A percentile compares a stretch with the other conserved stretches of the same genome.
These are phyloP conservation scores for Copromyces sp. DNA, from an alignment of 495 filamentous ascomycete genomes.

Conservation along the genomic window DNA sequence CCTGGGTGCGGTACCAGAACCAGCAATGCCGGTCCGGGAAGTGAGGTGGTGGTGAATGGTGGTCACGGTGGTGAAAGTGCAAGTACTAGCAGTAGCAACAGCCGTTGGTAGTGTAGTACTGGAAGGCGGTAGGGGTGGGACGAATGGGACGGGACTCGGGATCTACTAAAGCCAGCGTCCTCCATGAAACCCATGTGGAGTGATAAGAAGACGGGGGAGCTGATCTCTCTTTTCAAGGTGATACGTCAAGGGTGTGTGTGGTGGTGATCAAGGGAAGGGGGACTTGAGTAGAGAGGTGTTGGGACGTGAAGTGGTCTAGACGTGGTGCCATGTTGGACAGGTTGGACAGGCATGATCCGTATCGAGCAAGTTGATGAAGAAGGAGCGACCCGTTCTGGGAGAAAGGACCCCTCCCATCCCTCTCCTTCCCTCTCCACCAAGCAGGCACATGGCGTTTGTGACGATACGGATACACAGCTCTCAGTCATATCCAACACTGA, in stretches of 20 bases:
- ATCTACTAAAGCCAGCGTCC: background rate
- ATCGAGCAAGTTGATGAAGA: background rate
- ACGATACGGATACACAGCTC: background rate
- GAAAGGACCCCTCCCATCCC: background rate
- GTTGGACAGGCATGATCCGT: conserved; percentile 20
- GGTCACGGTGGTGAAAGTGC: background rate
- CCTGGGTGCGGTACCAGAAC: background rate
- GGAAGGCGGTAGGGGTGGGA: background rate
- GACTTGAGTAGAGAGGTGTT: conserved; percentile 12
- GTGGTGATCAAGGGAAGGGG: background rate
- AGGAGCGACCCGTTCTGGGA: background rate
- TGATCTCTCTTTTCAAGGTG: background rate
- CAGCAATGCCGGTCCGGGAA: background rate
- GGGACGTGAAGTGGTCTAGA: conserved; percentile 12
- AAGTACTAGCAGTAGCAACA: background rate
- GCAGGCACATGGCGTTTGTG: background rate
- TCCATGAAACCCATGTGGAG: background rate
- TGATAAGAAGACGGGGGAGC: background rate
- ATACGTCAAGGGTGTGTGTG: background rate
- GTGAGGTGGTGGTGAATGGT: background rate
- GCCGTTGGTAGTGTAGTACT: background rate
- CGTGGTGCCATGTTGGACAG: conserved; percentile 16
- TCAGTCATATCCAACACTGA: background rate
- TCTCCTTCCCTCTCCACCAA: background rate
- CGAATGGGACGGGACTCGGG: background rate